Evolutionary conservation across 2,329 filamentous ascomycete genomes (phyloP), one percentile per base, ranked within the genome.

Genomic region (Scortechinia acanthostroma): DNA sequence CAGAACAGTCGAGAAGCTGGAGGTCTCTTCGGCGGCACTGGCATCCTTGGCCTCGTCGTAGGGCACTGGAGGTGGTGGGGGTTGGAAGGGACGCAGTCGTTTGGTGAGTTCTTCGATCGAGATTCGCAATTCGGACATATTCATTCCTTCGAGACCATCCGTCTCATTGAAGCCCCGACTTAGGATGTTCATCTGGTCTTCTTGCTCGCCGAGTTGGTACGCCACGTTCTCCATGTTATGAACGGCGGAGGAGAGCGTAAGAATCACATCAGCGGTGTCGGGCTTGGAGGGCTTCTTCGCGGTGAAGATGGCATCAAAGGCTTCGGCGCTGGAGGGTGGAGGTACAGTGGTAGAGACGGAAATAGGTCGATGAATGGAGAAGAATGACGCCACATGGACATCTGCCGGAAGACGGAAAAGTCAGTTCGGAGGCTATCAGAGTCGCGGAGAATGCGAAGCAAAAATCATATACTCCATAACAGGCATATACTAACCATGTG

Each of bases 341-440:
- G 68, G 79, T 49, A 82, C 69, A 37, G 72, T 68, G 22, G 65
- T 70, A 44, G 69, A 73, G 46, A 81, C 67, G 43, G 75, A 79
- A 49, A 83, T 76, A 13, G 80, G 80, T 50, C 79, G 72, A 58
- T 84, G 76, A 50, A 80, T 74, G 50, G 77, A 79, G 60, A 83
- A 83, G 68, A 83, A 83, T 28, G 74, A 75, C 6, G 78, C 77
- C 28, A 82, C 63, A 53, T 74, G 71, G 46, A 83, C 68, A 55
- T 83, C 80, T 83, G 43, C n/a, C 48, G 20, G 21, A 43, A 44
- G 43, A 21, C n/a, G n/a, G n/a, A 45, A 21, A 48, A 23, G 30
- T 40, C 25, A n/a, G 4, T 21, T 30, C 42, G 15, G 17, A 43
- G 16, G n/a, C n/a, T n/a, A n/a, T n/a, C n/a, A n/a, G n/a, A n/a